Evolutionary conservation across 2,329 filamentous ascomycete genomes (phyloP).

Genomic region (Microcyclosporella mali): DNA sequence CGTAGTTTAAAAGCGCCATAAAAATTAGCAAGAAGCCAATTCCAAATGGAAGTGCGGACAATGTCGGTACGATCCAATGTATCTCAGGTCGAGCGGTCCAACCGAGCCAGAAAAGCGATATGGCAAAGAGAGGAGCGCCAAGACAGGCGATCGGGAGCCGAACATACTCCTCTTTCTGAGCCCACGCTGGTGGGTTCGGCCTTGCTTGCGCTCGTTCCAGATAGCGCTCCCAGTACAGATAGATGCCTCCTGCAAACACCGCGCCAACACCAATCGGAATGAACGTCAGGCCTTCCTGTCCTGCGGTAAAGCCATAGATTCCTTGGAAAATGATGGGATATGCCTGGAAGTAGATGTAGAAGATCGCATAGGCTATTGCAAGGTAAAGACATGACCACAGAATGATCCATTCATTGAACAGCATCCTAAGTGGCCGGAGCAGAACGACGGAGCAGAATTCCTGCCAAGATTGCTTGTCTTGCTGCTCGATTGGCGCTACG

Average conservation of each 20-base stretch:
- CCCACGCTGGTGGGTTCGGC: constrained; percentile 48
- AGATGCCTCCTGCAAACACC: constrained; percentile 53
- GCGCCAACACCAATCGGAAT: constrained; percentile 62
- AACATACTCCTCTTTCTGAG: constrained; percentile 57
- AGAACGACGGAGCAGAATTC: constrained; percentile 64
- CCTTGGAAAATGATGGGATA: constrained; percentile 61
- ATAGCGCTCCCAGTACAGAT: constrained; percentile 59
- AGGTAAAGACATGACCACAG: constrained; percentile 65
- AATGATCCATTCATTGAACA: constrained; percentile 67
- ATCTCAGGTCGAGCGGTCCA: constrained; percentile 43
- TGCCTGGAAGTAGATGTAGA: constrained; percentile 71
- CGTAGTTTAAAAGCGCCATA: constrained; percentile 55
- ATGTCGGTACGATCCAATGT: constrained; percentile 44
- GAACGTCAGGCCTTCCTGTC: constrained; percentile 61
- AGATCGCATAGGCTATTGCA: constrained; percentile 55
- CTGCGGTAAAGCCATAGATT: constrained; percentile 58
- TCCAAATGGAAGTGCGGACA: constrained; percentile 45
- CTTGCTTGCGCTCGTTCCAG: constrained; percentile 47
- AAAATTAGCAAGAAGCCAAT: constrained; percentile 48
- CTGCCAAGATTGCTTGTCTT: constrained; percentile 48
- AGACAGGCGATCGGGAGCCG: constrained; percentile 64
- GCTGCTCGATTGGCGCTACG: constrained; percentile 58
- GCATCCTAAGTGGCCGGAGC: constrained; percentile 66
- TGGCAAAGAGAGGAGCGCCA: constrained; percentile 38
- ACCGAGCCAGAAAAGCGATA: constrained; percentile 52